phyloP scores from a whole-genome alignment of 345 rosid species.

The Gossypium sturtianum region DNA sequence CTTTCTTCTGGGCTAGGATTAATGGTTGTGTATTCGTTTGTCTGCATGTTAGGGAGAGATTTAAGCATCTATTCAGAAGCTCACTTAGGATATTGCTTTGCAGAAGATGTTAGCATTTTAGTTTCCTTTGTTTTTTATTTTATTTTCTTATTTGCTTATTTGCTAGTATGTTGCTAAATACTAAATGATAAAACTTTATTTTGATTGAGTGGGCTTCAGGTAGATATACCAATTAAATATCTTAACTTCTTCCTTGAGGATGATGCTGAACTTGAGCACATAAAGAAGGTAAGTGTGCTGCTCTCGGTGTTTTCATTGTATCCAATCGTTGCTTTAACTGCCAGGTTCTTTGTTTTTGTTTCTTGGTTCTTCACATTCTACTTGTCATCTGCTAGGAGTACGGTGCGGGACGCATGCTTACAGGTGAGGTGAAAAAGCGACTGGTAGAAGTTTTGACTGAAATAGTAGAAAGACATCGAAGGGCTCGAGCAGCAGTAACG shows the following conservation, averaged over 20 bases:
- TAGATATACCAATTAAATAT: constrained; percentile 81
- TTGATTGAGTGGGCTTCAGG: constrained; percentile 34
- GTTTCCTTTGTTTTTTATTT: not conserved
- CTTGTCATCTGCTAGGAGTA: constrained; percentile 40
- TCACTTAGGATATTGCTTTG: not conserved
- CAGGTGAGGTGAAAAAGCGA: constrained; percentile 73
- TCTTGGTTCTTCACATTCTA: not conserved
- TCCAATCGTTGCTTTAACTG: not conserved
- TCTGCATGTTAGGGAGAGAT: not conserved
- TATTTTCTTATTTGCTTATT: not conserved
- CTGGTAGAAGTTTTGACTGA: constrained; percentile 64
- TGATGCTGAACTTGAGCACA: constrained; percentile 75
- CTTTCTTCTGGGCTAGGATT: not conserved
- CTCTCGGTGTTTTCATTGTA: not conserved
- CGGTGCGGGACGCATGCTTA: constrained; percentile 64
- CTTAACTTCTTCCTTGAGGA: constrained; percentile 77
- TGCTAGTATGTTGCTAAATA: not conserved
- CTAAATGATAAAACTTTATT: not conserved
- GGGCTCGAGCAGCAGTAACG: constrained; percentile 75
- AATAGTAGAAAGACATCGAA: constrained; percentile 73
- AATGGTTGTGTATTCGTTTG: not conserved
- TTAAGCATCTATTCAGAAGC: not conserved
- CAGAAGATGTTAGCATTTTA: not conserved
- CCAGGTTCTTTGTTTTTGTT: not conserved
- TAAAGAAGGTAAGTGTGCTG: constrained; percentile 49